Evolutionary conservation across 2,329 filamentous ascomycete genomes (phyloP), one percentile per base, ranked within the genome.

Genomic region (Hypoxylon sp.): DNA sequence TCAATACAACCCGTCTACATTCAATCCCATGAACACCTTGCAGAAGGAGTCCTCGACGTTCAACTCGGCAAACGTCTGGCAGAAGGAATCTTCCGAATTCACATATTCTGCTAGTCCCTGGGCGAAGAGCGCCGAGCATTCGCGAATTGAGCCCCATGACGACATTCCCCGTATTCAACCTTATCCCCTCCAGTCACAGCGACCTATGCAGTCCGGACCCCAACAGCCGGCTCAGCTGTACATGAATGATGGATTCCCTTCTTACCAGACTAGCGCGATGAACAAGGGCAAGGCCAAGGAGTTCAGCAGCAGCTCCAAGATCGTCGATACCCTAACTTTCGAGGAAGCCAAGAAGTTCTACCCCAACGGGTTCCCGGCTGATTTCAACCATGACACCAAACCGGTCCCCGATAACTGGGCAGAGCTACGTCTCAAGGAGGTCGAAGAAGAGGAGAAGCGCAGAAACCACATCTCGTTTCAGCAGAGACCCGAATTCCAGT

Each of bases 1-100:
- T 46, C 84, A 85, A 62, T 83, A 82, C 70, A 83, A 80, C 19
- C 78, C 83, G n/a, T 79, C 80, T 24, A 80, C 80, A 2, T 78
- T 83, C 35, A 82, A 85, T 29, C 75, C 77, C 1, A 75, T 80
- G 63, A 81, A 78, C 61, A 74, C 78, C 32, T 74, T 79, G 32
- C 76, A 77, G 15, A 74, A 75, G 24, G 67, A 44, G 2, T 17
- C 83, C 15, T 79, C 80, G 24, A 80, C 80, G 2, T 78, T 83
- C 31, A 82, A 85, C 31, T 74, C 32, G 10, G 75, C 80, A 62
- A 81, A 78, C 62, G 74, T 77, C 29, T 74, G 79, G 44, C 76
- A 77, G 10, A 75, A 75, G 15, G 39, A 42, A 19, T 17, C 39
- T 4, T 19, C 39, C 11, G 39, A 44, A 8, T 44, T 44, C 39